Evolutionary conservation across 2,329 filamentous ascomycete species (phyloP).

Genomic region (Neurospora crassa): DNA sequence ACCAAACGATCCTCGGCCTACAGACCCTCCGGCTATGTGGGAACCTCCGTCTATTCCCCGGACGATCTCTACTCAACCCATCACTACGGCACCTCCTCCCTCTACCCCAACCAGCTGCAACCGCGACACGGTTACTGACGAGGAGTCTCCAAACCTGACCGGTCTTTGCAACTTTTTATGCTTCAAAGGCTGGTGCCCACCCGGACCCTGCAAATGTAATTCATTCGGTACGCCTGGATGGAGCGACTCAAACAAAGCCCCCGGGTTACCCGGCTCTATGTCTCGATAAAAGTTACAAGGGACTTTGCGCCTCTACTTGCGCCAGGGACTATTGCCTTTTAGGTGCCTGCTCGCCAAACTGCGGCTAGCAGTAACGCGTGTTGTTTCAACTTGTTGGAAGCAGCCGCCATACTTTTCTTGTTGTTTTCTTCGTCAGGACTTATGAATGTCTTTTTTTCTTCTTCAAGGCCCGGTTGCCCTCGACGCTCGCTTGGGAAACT

Average conservation of each 20-base stretch:
- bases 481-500: background rate
- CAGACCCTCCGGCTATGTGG: background rate
- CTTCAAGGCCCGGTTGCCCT: background rate
- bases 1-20: background rate
- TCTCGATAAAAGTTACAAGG: conserved; percentile 4
- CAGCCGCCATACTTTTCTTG: background rate
- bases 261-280: conserved; percentile 5
- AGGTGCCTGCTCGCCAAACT: conserved; percentile 5
- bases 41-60: background rate
- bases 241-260: background rate
- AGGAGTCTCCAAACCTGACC: conserved; percentile 2
- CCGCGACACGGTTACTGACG: conserved; percentile 4
- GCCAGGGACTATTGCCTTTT: conserved; percentile 7
- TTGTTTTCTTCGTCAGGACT: background rate
- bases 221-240: background rate
- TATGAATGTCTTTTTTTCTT: background rate
- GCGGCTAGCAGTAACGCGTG: background rate
- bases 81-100: background rate
- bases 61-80: background rate
- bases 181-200: conserved; percentile 7
- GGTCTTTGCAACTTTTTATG: conserved; percentile 9
- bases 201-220: conserved; percentile 8
- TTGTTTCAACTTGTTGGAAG: background rate
- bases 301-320: conserved; percentile 10
- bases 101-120: conserved; percentile 3